Base-by-base conservation (phyloP, 768 basidiomycete genomes). In the Podaxis sp. region DNA sequence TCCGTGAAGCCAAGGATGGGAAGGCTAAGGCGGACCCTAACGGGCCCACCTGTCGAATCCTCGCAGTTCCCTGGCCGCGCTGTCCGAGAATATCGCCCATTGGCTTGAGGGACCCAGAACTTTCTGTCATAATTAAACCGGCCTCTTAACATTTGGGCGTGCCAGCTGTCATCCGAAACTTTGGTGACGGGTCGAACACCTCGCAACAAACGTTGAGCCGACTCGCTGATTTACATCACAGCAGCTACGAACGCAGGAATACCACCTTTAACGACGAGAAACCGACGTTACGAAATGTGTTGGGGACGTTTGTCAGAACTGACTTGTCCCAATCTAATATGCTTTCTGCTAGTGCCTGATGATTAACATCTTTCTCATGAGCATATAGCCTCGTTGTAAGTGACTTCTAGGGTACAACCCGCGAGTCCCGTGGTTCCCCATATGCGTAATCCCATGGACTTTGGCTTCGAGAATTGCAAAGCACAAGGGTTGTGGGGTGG, bases 31-130 rank as follows among this genome's bases (percentile, higher is more conserved):
- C n/a, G 9, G n/a, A 17, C 49, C 49, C 24, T 26, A 28, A 6
- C 44, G 22, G 24, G 24, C 49, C 49, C 22, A 51, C 22, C 24
- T 5, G 49, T 51, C 49, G 49, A 22, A 13, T 12, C 49, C 24
- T 51, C 49, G 22, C 13, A 28, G 49, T 12, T 51, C 49, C 19
- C 22, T n/a, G 42, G 28, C 61, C 48, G 33, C 30, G 36, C 42
- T 30, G 22, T 28, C 54, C 54, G 61, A 57, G 36, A 56, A 56
- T 56, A 57, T 63, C 61, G 61, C 61, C 13, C 49, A 26, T 51
- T 42, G 55, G 52, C 19, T n/a, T n/a, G 24, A 44, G 46, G 48
- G 33, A 38, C 53, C 54, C 26, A 36, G 38, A 39, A 51, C 24
- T 33, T 40, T 46, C n/a, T 54, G 30, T 38, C 53, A 53, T 30